These are phyloP conservation scores for Gossypium stocksii DNA, from an alignment of 345 rosid genomes.

Conservation along the genomic window DNA sequence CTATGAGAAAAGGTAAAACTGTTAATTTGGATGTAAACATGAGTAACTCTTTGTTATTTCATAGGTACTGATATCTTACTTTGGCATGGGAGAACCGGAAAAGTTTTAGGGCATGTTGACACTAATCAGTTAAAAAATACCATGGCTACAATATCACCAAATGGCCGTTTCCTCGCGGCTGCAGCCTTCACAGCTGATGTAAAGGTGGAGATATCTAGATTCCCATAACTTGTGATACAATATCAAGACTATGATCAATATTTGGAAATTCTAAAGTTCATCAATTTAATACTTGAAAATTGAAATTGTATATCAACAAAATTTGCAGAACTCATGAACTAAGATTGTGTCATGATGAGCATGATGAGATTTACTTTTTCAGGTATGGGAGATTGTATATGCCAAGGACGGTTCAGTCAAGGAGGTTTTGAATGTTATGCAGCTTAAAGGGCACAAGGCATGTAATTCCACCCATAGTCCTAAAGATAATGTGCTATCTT, in stretches of 20 bases:
- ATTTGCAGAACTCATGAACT: not conserved
- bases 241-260: not conserved
- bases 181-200: constrained; percentile 99
- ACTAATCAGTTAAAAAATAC: constrained; percentile 93
- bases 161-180: constrained; percentile 95
- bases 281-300: not conserved
- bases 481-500: not conserved
- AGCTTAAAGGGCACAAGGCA: constrained; percentile 98
- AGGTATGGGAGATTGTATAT: constrained; percentile 98
- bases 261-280: not conserved
- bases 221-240: not conserved
- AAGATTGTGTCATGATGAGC: not conserved
- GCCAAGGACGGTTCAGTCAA: constrained; percentile 91
- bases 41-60: constrained; percentile 16
- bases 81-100: constrained; percentile 95
- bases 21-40: not conserved
- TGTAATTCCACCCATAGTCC: not conserved
- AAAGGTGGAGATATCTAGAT: constrained; percentile 43
- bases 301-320: not conserved
- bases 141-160: constrained; percentile 88
- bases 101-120: constrained; percentile 70
- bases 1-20: not conserved
- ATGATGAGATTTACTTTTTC: constrained; percentile 16
- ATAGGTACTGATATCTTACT: constrained; percentile 86
- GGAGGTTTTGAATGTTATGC: constrained; percentile 83